Evolutionary conservation across 495 filamentous ascomycete species (phyloP).

Genomic region (Tuber indicum): DNA sequence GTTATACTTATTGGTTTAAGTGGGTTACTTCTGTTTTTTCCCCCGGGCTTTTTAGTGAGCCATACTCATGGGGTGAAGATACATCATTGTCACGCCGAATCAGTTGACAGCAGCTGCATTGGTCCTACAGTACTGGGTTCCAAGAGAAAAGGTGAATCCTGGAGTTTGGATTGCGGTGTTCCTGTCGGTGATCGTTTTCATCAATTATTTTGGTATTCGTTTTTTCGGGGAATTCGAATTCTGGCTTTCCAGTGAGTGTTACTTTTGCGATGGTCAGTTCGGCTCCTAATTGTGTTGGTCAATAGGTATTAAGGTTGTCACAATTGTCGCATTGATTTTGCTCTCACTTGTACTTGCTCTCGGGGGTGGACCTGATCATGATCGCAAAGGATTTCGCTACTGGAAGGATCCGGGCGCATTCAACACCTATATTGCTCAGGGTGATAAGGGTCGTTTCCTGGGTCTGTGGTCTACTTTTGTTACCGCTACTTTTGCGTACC

Average conservation of each 20-base stretch:
- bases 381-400: slow-evolving; percentile 68
- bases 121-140: slow-evolving; percentile 65
- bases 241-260: slow-evolving; percentile 45
- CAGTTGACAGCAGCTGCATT: slow-evolving; percentile 69
- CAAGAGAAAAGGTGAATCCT: slow-evolving; percentile 56
- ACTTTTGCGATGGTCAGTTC: neutral
- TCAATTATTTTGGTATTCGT: slow-evolving; percentile 55
- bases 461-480: slow-evolving; percentile 74
- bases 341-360: slow-evolving; percentile 62
- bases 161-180: slow-evolving; percentile 70
- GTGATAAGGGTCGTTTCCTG: slow-evolving; percentile 55
- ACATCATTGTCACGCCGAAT: slow-evolving; percentile 70
- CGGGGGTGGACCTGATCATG: slow-evolving; percentile 66
- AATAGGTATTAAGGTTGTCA: slow-evolving; percentile 56
- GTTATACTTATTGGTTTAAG: slow-evolving; percentile 59
- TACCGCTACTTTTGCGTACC: slow-evolving; percentile 73
- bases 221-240: slow-evolving; percentile 52
- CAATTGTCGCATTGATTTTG: slow-evolving; percentile 61
- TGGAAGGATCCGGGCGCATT: slow-evolving; percentile 68
- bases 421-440: slow-evolving; percentile 45
- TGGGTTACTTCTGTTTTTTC: slow-evolving; percentile 38
- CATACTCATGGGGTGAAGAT: slow-evolving; percentile 49
- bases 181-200: slow-evolving; percentile 53
- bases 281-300: neutral
- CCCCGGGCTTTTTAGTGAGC: slow-evolving; percentile 46